A percentile compares a stretch with the other conserved stretches of the same genome.
Conservation (phyloP, 2,329 filamentous ascomycete species). For the Colletotrichum agaves region DNA sequence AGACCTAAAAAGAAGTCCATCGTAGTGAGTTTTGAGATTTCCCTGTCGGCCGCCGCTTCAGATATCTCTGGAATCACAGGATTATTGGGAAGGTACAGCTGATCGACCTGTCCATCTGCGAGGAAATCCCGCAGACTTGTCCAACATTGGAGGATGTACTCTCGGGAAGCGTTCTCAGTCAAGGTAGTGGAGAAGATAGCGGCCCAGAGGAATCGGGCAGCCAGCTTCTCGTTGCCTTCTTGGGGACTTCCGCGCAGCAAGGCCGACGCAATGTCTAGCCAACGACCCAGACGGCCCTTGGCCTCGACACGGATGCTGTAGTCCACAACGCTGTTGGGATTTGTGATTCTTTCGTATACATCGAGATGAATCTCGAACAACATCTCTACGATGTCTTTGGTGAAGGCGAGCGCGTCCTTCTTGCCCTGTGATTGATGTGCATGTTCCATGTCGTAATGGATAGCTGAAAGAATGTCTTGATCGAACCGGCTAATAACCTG, state of each 20-base stretch:
- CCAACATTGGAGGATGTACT: constrained; percentile 69
- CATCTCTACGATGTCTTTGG: constrained; percentile 61
- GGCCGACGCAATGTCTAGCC: constrained; percentile 61
- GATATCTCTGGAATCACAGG: constrained; percentile 90
- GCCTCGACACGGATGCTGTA: constrained; percentile 59
- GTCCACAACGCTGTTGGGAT: constrained; percentile 65
- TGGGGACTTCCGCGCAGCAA: constrained; percentile 52
- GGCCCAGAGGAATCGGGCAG: constrained; percentile 68
- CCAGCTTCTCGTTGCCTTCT: constrained; percentile 51
- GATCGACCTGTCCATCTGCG: constrained; percentile 50
- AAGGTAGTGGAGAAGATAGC: constrained; percentile 64
- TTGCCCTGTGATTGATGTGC: background rate
- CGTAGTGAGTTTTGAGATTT: constrained; percentile 91
- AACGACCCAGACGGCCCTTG: constrained; percentile 60
- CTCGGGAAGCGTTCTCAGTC: constrained; percentile 62
- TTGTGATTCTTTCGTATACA: constrained; percentile 68
- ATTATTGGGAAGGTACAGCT: constrained; percentile 82
- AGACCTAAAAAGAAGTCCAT: constrained; percentile 96
- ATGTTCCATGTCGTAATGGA: constrained; percentile 54
- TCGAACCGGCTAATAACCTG: constrained; percentile 67
- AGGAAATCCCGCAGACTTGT: constrained; percentile 66
- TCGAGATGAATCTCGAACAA: constrained; percentile 71
- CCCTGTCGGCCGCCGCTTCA: constrained; percentile 82
- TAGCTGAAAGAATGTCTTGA: constrained; percentile 59
- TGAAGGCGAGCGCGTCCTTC: constrained; percentile 10